Evolutionary conservation across 176 grass and related monocot species (phyloP), one percentile per base, ranked within the genome.

Genomic region (Oropetium thomaeum): DNA sequence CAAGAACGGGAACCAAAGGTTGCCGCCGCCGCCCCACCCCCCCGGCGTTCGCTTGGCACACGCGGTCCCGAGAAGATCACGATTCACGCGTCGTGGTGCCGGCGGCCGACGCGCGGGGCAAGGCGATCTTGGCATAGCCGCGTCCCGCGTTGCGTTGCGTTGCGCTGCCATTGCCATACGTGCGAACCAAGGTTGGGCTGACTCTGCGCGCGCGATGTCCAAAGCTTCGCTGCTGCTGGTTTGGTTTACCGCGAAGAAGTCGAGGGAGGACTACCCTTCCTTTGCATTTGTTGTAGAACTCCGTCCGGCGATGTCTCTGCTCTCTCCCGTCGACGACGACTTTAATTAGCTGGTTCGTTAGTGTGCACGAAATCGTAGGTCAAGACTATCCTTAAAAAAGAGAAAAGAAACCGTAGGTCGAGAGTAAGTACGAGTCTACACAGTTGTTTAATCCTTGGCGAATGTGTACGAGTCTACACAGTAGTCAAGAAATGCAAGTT

Each of bases 131-230:
- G 8, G 17, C 65, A 0, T 47, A 4, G 8, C 26, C 65, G 27
- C 67, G 70, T 73, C n/a, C n/a, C n/a, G n/a, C n/a, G n/a, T n/a
- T n/a, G n/a, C n/a, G n/a, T n/a, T n/a, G n/a, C n/a, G n/a, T n/a
- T n/a, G n/a, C n/a, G n/a, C n/a, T n/a, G n/a, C n/a, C n/a, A n/a
- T n/a, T n/a, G n/a, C n/a, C n/a, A n/a, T n/a, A n/a, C 70, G 51
- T 73, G 70, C 23, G 70, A 9, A 31, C 23, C 71, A 74, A 74
- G 55, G 71, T 26, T n/a, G n/a, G n/a, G n/a, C n/a, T n/a, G n/a
- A n/a, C n/a, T n/a, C n/a, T n/a, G n/a, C n/a, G n/a, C n/a, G n/a
- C n/a, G n/a, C n/a, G n/a, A n/a, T n/a, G n/a, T n/a, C n/a, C n/a
- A n/a, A n/a, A n/a, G n/a, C n/a, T n/a, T n/a, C n/a, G n/a, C n/a